Evolutionary conservation across 208 protist genomes (phyloP).

Genomic region (Leptomonas seymouri): DNA sequence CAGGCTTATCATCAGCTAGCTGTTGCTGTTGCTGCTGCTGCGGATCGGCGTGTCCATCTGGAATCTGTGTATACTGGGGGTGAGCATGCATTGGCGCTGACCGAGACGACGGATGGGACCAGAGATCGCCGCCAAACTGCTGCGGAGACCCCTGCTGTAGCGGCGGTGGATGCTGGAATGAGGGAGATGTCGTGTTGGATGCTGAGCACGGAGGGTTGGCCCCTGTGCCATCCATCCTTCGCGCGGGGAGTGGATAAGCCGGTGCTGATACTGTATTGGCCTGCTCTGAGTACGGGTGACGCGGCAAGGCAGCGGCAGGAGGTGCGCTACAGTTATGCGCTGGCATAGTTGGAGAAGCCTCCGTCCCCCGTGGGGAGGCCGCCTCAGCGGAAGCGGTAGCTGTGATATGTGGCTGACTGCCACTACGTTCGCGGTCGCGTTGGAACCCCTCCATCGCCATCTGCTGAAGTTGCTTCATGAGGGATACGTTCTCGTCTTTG

Average conservation of each 20-base stretch:
- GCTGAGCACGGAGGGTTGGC: neutral
- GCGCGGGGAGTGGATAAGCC: neutral
- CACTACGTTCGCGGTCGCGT: constrained; percentile 29
- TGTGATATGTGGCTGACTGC: neutral
- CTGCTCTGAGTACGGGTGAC: neutral
- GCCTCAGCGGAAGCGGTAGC: neutral
- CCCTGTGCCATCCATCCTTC: neutral
- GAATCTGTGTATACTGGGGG: neutral
- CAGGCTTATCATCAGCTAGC: neutral
- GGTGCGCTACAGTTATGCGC: neutral
- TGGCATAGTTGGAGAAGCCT: neutral
- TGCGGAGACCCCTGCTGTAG: neutral
- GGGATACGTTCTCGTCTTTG: constrained; percentile 37
- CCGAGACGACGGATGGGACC: constrained; percentile 8
- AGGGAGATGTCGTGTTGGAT: neutral
- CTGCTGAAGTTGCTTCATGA: constrained; percentile 46
- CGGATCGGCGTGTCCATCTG: neutral
- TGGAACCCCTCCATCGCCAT: constrained; percentile 31
- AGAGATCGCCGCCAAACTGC: constrained; percentile 20
- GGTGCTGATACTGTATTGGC: constrained; percentile 4
- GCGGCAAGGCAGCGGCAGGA: neutral
- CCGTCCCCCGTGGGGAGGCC: neutral
- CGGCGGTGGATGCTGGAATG: neutral
- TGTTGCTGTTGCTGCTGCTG: constrained; percentile 2
- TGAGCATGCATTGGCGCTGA: neutral